phyloP scores from a whole-genome alignment of 441 rosid genomes.

The Pelargonium australe region DNA sequence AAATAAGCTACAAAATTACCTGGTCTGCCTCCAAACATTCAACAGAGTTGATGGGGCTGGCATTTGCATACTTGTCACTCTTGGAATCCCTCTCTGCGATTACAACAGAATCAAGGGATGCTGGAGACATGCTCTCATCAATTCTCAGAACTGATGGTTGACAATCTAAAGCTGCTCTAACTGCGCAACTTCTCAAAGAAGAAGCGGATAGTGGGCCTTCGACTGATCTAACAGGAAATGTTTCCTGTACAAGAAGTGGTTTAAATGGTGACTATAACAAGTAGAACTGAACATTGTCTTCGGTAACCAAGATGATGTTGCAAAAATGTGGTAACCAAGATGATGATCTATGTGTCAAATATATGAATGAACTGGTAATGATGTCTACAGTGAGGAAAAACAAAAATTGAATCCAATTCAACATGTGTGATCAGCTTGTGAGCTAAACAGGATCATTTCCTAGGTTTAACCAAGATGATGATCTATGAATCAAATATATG shows the following conservation, averaged over 20 bases:
- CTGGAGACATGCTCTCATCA: conserved; percentile 76
- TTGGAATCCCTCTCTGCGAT: conserved; percentile 61
- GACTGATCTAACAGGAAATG: conserved; percentile 49
- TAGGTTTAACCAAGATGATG: not conserved
- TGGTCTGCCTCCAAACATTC: conserved; percentile 91
- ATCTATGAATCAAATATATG: not conserved
- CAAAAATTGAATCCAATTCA: too few species aligned
- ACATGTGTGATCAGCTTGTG: too few species aligned
- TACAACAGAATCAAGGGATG: conserved; percentile 82
- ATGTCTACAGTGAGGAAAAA: too few species aligned
- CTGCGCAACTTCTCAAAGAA: conserved; percentile 44
- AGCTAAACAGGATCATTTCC: not conserved
- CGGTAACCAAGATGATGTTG: not conserved
- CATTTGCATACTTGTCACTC: conserved; percentile 46
- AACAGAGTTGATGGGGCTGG: conserved; percentile 62
- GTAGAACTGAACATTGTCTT: not conserved
- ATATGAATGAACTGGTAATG: too few species aligned
- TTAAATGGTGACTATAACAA: not conserved
- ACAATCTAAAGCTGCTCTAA: conserved; percentile 43
- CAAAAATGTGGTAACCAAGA: not conserved
- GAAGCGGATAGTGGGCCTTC: conserved; percentile 56
- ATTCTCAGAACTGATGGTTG: conserved; percentile 55
- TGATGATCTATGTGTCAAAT: too few species aligned
- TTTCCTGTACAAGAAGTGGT: conserved; percentile 27
- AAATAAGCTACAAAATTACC: conserved; percentile 29